Percentiles rank a stretch among this genome's conserved stretches.
Evolutionary conservation across 139 green algal genomes (phyloP).

Genomic region (Coccomyxa sp.): DNA sequence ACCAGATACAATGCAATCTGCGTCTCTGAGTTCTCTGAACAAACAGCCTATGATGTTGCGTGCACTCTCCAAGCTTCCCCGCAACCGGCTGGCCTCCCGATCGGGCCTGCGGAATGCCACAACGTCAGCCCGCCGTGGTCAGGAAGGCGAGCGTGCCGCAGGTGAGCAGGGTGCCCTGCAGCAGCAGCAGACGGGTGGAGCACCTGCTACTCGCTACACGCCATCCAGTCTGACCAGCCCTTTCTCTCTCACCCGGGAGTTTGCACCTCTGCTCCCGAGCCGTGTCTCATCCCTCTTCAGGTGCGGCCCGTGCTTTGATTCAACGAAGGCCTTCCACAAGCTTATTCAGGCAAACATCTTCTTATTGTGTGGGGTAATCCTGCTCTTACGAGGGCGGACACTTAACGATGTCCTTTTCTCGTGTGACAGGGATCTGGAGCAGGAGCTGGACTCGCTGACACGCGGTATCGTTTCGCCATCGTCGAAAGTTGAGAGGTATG

Average conservation of each 20-base stretch:
- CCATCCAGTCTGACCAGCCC: background rate
- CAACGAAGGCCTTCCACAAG: background rate
- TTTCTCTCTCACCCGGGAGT: background rate
- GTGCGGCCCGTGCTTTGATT: background rate
- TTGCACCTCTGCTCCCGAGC: background rate
- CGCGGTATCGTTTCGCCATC: background rate
- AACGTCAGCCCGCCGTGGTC: no score
- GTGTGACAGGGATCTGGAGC: background rate
- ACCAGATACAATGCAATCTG: no score
- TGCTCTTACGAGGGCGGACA: no score
- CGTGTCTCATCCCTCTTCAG: background rate
- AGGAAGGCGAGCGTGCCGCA: no score
- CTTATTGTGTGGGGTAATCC: no score
- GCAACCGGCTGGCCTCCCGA: background rate
- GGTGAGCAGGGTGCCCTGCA: no score
- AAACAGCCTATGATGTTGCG: background rate
- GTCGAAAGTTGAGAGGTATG: background rate
- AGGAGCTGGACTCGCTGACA: background rate
- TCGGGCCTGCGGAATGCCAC: no score
- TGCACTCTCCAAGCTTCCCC: background rate
- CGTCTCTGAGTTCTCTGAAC: no score
- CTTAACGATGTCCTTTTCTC: no score
- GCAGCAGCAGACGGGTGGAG: no score
- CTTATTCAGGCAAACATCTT: no score
- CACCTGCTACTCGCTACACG: background rate